Percentiles rank a stretch among this genome's conserved stretches.
Evolutionary conservation across 805 yeast genomes (phyloP).

Genomic region (Kuraishia hungarica): DNA sequence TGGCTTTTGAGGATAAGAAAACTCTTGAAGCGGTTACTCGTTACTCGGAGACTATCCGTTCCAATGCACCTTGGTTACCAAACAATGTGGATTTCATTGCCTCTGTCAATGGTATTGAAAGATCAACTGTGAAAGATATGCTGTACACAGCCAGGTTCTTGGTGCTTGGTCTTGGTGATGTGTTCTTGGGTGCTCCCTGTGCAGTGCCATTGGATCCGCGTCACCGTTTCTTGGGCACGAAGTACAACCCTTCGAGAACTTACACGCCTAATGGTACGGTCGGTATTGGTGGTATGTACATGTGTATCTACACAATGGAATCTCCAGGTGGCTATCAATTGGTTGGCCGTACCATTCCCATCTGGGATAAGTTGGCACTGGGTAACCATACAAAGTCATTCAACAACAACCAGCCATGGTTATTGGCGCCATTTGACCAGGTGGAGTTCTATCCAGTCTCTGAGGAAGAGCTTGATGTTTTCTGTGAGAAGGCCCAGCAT

Average conservation of each 20-base stretch:
- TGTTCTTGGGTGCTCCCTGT: slow-evolving; percentile 96
- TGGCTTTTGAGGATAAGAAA: slow-evolving; percentile 92
- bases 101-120: slow-evolving; percentile 66
- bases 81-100: slow-evolving; percentile 95
- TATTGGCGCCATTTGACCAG: slow-evolving; percentile 87
- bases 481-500: slow-evolving; percentile 65
- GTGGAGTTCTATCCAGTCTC: slow-evolving; percentile 88
- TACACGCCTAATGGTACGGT: slow-evolving; percentile 95
- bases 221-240: slow-evolving; percentile 84
- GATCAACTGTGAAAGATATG: slow-evolving; percentile 74
- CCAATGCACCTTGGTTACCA: slow-evolving; percentile 96
- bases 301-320: slow-evolving; percentile 97
- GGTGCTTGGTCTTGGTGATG: slow-evolving; percentile 95
- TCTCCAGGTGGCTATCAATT: slow-evolving; percentile 98
- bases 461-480: slow-evolving; percentile 70
- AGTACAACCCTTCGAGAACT: slow-evolving; percentile 94
- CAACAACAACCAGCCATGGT: slow-evolving; percentile 65
- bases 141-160: slow-evolving; percentile 83
- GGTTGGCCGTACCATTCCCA: slow-evolving; percentile 93
- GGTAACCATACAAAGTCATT: slow-evolving; percentile 48
- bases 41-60: slow-evolving; percentile 87
- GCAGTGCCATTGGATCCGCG: slow-evolving; percentile 98
- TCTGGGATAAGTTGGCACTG: slow-evolving; percentile 90
- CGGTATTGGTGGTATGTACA: slow-evolving; percentile 97
- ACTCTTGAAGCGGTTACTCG: slow-evolving; percentile 86